Conservation (phyloP, 2,329 filamentous ascomycete species). For the Hirsutella thompsonii region DNA sequence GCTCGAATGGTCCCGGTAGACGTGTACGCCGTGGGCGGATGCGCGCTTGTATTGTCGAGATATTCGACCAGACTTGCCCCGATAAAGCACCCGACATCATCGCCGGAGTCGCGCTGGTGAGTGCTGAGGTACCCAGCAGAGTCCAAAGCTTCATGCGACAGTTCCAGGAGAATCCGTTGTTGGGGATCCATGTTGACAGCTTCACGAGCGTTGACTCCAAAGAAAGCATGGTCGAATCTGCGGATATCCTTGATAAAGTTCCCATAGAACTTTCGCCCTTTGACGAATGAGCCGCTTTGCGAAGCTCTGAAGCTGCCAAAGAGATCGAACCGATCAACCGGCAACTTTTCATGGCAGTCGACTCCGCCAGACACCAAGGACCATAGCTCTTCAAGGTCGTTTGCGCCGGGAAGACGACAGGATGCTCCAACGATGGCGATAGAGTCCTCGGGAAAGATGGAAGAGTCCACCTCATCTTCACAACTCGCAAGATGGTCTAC, state of each 20-base stretch:
- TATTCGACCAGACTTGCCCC: slow-evolving; percentile 12
- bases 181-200: slow-evolving; percentile 19
- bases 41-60: slow-evolving; percentile 9
- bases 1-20: slow-evolving; percentile 6
- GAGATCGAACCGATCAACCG: neutral
- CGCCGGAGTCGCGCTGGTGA: neutral
- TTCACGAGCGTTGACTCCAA: slow-evolving; percentile 14
- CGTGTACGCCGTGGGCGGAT: slow-evolving; percentile 17
- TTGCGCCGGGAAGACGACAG: neutral
- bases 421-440: slow-evolving; percentile 2
- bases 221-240: slow-evolving; percentile 15
- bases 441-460: neutral
- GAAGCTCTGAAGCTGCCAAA: no score
- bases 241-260: slow-evolving; percentile 5
- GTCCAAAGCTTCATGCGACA: slow-evolving; percentile 19
- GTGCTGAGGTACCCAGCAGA: slow-evolving; percentile 7
- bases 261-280: neutral
- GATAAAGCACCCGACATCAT: slow-evolving; percentile 13
- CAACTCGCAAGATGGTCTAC: no score
- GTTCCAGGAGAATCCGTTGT: slow-evolving; percentile 18
- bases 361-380: slow-evolving; percentile 3
- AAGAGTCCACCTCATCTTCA: no score
- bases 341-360: neutral
- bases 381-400: slow-evolving; percentile 7
- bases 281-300: no score